A percentile compares a stretch with the other conserved stretches of the same genome.
These are phyloP conservation scores for Rugonectria rugulosa DNA, from an alignment of 2,329 filamentous ascomycete species.

Conservation along the genomic window DNA sequence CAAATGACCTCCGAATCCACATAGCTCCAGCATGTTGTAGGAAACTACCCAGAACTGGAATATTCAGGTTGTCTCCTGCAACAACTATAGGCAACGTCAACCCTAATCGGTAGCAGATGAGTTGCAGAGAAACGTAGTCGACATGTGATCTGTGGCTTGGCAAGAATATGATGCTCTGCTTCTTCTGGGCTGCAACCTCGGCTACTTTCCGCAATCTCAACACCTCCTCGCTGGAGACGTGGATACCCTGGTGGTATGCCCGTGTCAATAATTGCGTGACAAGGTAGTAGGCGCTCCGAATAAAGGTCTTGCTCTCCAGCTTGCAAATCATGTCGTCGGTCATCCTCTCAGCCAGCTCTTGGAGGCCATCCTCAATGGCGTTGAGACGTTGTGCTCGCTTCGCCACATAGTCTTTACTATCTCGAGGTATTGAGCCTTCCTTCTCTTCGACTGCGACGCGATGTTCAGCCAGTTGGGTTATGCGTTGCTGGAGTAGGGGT, in stretches of 20 bases:
- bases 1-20: slow-evolving; percentile 94
- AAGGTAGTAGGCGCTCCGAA: slow-evolving; percentile 90
- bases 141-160: slow-evolving; percentile 95
- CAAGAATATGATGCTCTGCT: slow-evolving; percentile 94
- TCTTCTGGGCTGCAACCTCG: slow-evolving; percentile 81
- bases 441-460: slow-evolving; percentile 79
- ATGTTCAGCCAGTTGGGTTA: slow-evolving; percentile 77
- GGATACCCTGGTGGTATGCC: slow-evolving; percentile 96
- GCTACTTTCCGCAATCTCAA: slow-evolving; percentile 82
- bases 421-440: slow-evolving; percentile 70
- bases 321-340: slow-evolving; percentile 99
- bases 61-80: slow-evolving; percentile 94
- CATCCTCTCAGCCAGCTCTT: slow-evolving; percentile 84
- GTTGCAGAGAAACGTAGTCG: slow-evolving; percentile 92
- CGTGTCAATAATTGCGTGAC: slow-evolving; percentile 86
- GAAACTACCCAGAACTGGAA: slow-evolving; percentile 88
- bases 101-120: slow-evolving; percentile 94
- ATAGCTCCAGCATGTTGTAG: slow-evolving; percentile 96
- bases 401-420: slow-evolving; percentile 60
- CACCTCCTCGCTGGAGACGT: slow-evolving; percentile 95
- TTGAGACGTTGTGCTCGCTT: slow-evolving; percentile 63
- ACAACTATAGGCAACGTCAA: slow-evolving; percentile 90
- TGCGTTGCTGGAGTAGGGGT: slow-evolving; percentile 75
- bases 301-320: slow-evolving; percentile 94
- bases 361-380: slow-evolving; percentile 76